These are phyloP conservation scores for Heimioporus punctisporus DNA, from an alignment of 1,284 basidiomycete genomes.

Conservation along the genomic window DNA sequence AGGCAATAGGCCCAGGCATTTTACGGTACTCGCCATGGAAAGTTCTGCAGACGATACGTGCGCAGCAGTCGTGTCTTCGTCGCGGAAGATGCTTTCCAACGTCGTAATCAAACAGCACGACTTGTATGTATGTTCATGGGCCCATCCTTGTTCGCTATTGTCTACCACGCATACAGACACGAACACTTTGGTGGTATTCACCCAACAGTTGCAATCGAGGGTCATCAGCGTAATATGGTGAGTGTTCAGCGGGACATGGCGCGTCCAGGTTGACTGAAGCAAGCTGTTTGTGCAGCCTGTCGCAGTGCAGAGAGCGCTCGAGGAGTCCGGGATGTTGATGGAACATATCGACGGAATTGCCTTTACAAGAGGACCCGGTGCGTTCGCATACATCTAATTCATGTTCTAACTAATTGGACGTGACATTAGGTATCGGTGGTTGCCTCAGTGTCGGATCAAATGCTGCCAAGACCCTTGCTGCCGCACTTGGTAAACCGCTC, in stretches of 20 bases:
- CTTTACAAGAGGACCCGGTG: slow-evolving; percentile 90
- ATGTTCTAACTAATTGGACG: neutral
- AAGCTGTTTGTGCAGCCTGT: slow-evolving; percentile 55
- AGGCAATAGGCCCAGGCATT: too few relatives aligned
- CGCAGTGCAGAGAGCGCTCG: slow-evolving; percentile 71
- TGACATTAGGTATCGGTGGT: slow-evolving; percentile 66
- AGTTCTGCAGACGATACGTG: slow-evolving; percentile 93
- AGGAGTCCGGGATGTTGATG: slow-evolving; percentile 59
- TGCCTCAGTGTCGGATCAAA: slow-evolving; percentile 80
- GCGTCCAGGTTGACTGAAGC: neutral
- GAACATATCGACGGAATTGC: slow-evolving; percentile 84
- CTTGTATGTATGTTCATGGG: slow-evolving; percentile 46
- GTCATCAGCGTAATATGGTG: slow-evolving; percentile 75
- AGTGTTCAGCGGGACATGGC: neutral
- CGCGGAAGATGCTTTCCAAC: slow-evolving; percentile 75
- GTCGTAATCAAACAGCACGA: slow-evolving; percentile 81
- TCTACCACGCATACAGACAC: slow-evolving; percentile 44
- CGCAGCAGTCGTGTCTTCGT: slow-evolving; percentile 77
- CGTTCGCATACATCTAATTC: neutral
- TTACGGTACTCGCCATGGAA: slow-evolving; percentile 81
- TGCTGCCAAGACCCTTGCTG: slow-evolving; percentile 82
- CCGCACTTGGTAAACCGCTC: slow-evolving; percentile 75
- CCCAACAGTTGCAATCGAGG: slow-evolving; percentile 73
- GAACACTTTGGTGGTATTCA: slow-evolving; percentile 82
- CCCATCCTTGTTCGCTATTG: neutral